Evolutionary conservation across 768 basidiomycete species (phyloP).

Genomic region (Boletus rubescentipes): DNA sequence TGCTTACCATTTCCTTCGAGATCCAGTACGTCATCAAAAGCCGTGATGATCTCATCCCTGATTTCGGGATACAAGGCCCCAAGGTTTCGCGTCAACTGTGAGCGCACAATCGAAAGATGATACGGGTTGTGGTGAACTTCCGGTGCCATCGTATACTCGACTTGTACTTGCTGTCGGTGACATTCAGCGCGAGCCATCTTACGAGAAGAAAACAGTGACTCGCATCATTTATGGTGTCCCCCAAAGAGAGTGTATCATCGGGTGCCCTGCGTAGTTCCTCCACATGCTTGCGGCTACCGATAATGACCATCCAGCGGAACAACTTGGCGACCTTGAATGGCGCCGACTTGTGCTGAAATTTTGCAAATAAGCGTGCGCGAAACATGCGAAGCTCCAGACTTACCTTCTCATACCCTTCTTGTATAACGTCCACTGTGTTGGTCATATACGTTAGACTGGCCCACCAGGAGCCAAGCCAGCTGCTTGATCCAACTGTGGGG

Average conservation of each 20-base stretch:
- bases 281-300: slow-evolving; percentile 28
- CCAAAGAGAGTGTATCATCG: slow-evolving; percentile 37
- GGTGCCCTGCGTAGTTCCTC: slow-evolving; percentile 42
- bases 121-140: neutral
- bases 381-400: slow-evolving; percentile 19
- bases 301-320: slow-evolving; percentile 1
- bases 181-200: neutral
- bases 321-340: slow-evolving; percentile 32
- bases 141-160: no score
- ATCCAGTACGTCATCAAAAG: slow-evolving; percentile 40
- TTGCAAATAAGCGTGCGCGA: neutral
- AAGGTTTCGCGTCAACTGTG: slow-evolving; percentile 39
- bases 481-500: slow-evolving; percentile 29
- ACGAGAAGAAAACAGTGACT: neutral
- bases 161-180: slow-evolving; percentile 33
- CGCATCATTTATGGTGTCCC: slow-evolving; percentile 34
- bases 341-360: slow-evolving; percentile 24
- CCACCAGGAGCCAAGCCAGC: slow-evolving; percentile 25
- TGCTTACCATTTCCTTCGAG: slow-evolving; percentile 11
- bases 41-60: slow-evolving; percentile 40
- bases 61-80: slow-evolving; percentile 39
- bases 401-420: slow-evolving; percentile 32
- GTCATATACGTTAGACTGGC: slow-evolving; percentile 13
- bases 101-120: slow-evolving; percentile 31
- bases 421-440: slow-evolving; percentile 20